Evolutionary conservation across 2,329 filamentous ascomycete species (phyloP), one percentile per base, ranked within the genome.

Genomic region (Cadophora luteo-olivacea): DNA sequence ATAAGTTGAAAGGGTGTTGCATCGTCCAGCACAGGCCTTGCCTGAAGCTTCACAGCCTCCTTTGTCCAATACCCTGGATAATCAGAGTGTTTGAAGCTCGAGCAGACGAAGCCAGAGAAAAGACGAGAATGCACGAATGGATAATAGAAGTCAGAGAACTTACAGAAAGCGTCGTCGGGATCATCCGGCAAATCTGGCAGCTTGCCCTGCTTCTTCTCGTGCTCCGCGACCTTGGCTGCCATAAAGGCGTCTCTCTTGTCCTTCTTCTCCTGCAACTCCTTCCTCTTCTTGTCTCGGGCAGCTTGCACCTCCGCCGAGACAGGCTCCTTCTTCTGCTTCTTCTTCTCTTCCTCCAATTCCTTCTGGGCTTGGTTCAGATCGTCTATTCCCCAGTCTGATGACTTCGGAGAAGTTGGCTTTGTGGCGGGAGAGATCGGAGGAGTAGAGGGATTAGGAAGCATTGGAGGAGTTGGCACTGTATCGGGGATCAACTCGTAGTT

Each of bases 231-330:
- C 16, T 32, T 16, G 5, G 54, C 54, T 4, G 3, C 36, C 36
- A 57, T 38, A 9, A 38, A 22, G 22, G 32, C 54, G 19, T 57
- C 54, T 22, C 32, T 19, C 7, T 22, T 8, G 6, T n/a, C 32
- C 32, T 57, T 57, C 54, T 57, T 38, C 32, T 57, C 54, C 6
- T n/a, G 29, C 54, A 57, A 38, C 1, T 38, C 29, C 54, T 38
- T 57, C 54, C 36, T 57, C 54, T 57, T 57, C 32, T 33, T 16
- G 54, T 57, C 54, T 38, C 32, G 33, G 29, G 33, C n/a, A 11
- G 54, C 54, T 32, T 57, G 54, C 5, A 38, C 54, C 22, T 57
- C 54, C 19, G 54, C 29, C 54, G 29, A 33, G 7, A 57, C 54
- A 14, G 29, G 14, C 54, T n/a, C 11, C 48, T 25, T 51, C 48